These are phyloP conservation scores for Actinidia arguta DNA, from an alignment of 179 eudicot genomes.

Conservation along the genomic window DNA sequence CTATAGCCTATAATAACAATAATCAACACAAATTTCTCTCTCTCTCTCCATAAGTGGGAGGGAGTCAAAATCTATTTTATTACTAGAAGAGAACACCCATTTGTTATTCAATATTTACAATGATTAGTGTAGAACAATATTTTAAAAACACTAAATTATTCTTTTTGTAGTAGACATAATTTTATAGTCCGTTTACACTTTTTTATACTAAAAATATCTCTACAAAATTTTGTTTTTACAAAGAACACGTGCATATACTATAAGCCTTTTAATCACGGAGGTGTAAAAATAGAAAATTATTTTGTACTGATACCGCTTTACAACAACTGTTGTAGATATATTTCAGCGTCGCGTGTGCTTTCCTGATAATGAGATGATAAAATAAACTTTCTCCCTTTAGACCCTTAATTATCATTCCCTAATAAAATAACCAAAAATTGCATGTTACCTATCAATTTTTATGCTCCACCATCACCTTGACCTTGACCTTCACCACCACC, in stretches of 20 bases:
- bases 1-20: neutral
- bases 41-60: neutral
- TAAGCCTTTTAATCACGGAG: too few species aligned
- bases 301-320: too few species aligned
- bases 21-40: neutral
- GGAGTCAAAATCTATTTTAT: neutral
- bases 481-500: too few species aligned
- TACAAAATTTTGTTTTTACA: too few species aligned
- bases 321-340: too few species aligned
- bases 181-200: too few species aligned
- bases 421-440: neutral
- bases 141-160: too few species aligned
- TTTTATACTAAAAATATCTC: too few species aligned
- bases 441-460: neutral
- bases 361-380: neutral
- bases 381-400: neutral
- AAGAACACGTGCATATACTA: too few species aligned
- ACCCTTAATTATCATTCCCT: conserved; percentile 5
- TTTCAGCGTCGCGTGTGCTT: neutral
- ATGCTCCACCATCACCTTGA: conserved; percentile 35
- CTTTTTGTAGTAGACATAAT: neutral
- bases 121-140: too few species aligned
- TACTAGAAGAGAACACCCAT: neutral
- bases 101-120: neutral
- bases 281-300: too few species aligned